Evolutionary conservation across 805 yeast species (phyloP).

Genomic region (Candida lessepsii): DNA sequence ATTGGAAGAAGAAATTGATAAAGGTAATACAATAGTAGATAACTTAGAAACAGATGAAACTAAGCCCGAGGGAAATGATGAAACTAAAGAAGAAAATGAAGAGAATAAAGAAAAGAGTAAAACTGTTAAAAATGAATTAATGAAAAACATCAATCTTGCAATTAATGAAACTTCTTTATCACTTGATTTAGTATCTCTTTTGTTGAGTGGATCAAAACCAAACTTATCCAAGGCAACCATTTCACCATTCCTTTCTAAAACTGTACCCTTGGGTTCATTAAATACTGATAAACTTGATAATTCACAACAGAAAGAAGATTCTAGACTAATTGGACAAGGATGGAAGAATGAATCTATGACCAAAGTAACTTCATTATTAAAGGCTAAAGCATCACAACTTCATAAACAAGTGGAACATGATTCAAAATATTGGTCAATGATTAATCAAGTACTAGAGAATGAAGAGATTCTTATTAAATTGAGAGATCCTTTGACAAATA

Average conservation of each 20-base stretch:
- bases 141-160: conserved; percentile 59
- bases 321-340: conserved; percentile 57
- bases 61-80: not conserved
- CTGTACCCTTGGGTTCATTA: conserved; percentile 73
- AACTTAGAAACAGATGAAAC: conserved; percentile 10
- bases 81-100: conserved; percentile 13
- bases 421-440: conserved; percentile 59
- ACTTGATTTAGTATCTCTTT: conserved; percentile 79
- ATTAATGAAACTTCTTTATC: conserved; percentile 87
- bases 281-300: conserved; percentile 44
- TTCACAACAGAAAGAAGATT: conserved; percentile 27
- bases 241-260: conserved; percentile 77
- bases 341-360: conserved; percentile 79
- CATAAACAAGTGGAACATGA: conserved; percentile 59
- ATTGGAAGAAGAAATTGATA: conserved; percentile 39
- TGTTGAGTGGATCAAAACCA: conserved; percentile 78
- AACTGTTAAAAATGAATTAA: conserved; percentile 51
- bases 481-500: conserved; percentile 47
- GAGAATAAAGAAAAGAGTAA: conserved; percentile 42
- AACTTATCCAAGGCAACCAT: conserved; percentile 84
- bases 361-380: conserved; percentile 52
- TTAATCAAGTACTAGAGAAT: conserved; percentile 45
- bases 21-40: conserved; percentile 3
- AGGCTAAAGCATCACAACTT: conserved; percentile 51
- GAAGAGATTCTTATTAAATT: conserved; percentile 68